Conservation (phyloP, 2,329 filamentous ascomycete genomes). For the Macrophomina pseudophaseolina region DNA sequence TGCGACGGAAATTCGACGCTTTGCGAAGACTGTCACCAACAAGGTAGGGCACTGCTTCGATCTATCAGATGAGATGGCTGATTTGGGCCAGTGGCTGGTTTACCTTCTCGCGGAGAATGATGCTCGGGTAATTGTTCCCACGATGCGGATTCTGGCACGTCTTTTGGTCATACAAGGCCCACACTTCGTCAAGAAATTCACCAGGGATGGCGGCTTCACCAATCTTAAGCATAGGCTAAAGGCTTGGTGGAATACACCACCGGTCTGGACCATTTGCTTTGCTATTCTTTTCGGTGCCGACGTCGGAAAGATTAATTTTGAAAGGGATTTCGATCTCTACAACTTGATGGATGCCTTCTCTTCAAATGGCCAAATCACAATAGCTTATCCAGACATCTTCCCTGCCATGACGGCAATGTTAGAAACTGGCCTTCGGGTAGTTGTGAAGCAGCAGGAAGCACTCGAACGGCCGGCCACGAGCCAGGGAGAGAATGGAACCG, state of each 20-base stretch:
- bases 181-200: conserved; percentile 83
- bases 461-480: conserved; percentile 11
- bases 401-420: conserved; percentile 85
- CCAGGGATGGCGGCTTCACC: conserved; percentile 85
- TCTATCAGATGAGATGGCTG: conserved; percentile 37
- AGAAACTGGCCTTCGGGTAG: conserved; percentile 77
- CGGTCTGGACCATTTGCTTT: conserved; percentile 86
- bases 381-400: conserved; percentile 78
- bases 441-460: conserved; percentile 48
- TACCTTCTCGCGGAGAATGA: conserved; percentile 90
- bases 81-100: conserved; percentile 73
- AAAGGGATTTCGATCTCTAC: conserved; percentile 74
- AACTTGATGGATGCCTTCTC: conserved; percentile 75
- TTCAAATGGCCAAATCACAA: conserved; percentile 59
- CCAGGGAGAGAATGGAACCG: conserved; percentile 39
- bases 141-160: conserved; percentile 80
- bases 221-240: conserved; percentile 83
- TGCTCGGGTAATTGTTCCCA: conserved; percentile 78
- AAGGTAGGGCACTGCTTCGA: conserved; percentile 64
- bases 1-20: conserved; percentile 75
- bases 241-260: conserved; percentile 85
- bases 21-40: conserved; percentile 92
- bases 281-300: conserved; percentile 87
- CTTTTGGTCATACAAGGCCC: conserved; percentile 82
- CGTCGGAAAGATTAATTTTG: conserved; percentile 74